Conservation (phyloP, 768 basidiomycete genomes). For the Rhizopogon salebrosus region DNA sequence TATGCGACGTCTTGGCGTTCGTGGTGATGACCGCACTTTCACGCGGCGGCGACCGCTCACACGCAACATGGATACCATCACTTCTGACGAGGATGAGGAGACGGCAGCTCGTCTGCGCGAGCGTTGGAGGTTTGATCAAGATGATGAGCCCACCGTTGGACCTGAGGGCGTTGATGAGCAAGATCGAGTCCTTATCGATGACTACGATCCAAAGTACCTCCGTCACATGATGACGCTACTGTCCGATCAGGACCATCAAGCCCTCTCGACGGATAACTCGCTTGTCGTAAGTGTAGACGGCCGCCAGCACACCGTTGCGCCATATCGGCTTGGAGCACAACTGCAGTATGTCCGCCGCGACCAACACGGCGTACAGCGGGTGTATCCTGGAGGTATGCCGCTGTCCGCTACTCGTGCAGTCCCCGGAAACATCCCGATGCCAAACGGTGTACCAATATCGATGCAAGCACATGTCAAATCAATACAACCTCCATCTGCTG, state of each 20-base stretch:
- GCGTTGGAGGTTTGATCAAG: conserved; percentile 65
- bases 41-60: conserved; percentile 12
- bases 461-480: conserved; percentile 58
- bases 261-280: conserved; percentile 46
- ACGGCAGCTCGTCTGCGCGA: conserved; percentile 40
- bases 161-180: conserved; percentile 64
- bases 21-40: conserved; percentile 1
- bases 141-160: conserved; percentile 52
- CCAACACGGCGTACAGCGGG: conserved; percentile 15
- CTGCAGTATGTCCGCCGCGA: conserved; percentile 23
- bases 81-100: conserved; percentile 35
- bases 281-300: conserved; percentile 42
- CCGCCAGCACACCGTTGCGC: conserved; percentile 43
- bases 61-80: conserved; percentile 22
- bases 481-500: conserved; percentile 45
- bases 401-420: conserved; percentile 19
- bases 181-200: conserved; percentile 65
- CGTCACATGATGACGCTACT: conserved; percentile 52
- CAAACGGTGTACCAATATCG: conserved; percentile 51
- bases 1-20: conserved; percentile 19
- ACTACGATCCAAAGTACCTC: conserved; percentile 58
- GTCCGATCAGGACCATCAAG: conserved; percentile 47
- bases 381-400: conserved; percentile 20
- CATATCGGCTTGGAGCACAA: conserved; percentile 36
- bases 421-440: conserved; percentile 15